Evolutionary conservation across 768 basidiomycete genomes (phyloP).

Genomic region (Leccinum sublutescens): DNA sequence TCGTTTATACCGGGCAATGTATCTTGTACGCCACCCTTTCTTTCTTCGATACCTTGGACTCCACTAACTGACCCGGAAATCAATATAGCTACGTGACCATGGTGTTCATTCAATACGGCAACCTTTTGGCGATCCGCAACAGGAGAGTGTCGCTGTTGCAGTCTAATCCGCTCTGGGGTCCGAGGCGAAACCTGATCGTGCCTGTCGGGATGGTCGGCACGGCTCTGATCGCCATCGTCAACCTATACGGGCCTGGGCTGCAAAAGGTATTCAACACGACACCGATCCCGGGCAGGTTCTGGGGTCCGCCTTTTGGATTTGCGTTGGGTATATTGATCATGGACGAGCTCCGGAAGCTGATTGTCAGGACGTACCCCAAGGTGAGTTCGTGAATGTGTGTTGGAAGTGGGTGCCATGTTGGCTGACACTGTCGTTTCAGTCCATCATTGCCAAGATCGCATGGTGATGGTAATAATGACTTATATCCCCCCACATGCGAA

Average conservation of each 20-base stretch:
- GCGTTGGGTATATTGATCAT: slow-evolving; percentile 41
- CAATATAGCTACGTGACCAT: slow-evolving; percentile 35
- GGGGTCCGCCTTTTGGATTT: slow-evolving; percentile 43
- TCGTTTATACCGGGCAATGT: slow-evolving; percentile 41
- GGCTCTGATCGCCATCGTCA: slow-evolving; percentile 30
- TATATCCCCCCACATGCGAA: background rate
- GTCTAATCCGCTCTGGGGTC: slow-evolving; percentile 36
- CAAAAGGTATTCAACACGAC: slow-evolving; percentile 27
- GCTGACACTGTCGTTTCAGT: background rate
- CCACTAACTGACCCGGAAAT: background rate
- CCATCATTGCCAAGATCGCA: background rate
- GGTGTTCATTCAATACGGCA: slow-evolving; percentile 29
- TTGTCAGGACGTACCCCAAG: slow-evolving; percentile 45
- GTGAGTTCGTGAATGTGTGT: slow-evolving; percentile 20
- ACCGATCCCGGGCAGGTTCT: slow-evolving; percentile 44
- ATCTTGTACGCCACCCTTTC: slow-evolving; percentile 35
- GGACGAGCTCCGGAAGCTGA: slow-evolving; percentile 46
- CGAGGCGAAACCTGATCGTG: slow-evolving; percentile 35
- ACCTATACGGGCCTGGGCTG: slow-evolving; percentile 37
- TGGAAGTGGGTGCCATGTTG: background rate
- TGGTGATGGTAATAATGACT: background rate
- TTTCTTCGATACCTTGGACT: slow-evolving; percentile 18
- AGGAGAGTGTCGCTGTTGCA: slow-evolving; percentile 28
- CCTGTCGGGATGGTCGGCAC: slow-evolving; percentile 35
- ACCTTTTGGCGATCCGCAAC: slow-evolving; percentile 27